A percentile compares a stretch with the other conserved stretches of the same genome.
Evolutionary conservation across 2,329 filamentous ascomycete genomes (phyloP).

Genomic region (Cercospora brassicicola): DNA sequence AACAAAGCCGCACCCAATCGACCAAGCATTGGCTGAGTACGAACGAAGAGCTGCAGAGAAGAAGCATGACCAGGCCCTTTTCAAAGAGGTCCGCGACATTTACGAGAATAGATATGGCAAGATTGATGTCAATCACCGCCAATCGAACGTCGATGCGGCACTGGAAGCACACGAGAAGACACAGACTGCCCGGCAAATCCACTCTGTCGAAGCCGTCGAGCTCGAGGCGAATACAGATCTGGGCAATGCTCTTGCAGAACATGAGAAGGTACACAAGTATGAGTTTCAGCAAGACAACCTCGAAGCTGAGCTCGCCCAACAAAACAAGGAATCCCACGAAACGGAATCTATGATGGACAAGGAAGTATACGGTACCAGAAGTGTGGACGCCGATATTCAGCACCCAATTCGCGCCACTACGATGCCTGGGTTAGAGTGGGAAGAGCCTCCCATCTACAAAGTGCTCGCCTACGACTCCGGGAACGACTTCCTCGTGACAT

Average conservation of each 20-base stretch:
- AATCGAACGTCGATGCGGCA: slow-evolving; percentile 15
- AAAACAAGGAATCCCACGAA: slow-evolving; percentile 27
- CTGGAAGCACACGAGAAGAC: slow-evolving; percentile 8
- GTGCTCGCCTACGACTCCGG: slow-evolving; percentile 65
- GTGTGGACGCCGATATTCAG: slow-evolving; percentile 17
- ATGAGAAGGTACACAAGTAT: slow-evolving; percentile 30
- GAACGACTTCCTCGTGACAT: slow-evolving; percentile 58
- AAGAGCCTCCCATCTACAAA: slow-evolving; percentile 55
- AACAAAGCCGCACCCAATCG: background rate
- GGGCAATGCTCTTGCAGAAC: slow-evolving; percentile 30
- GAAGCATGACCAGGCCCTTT: slow-evolving; percentile 38
- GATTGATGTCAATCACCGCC: slow-evolving; percentile 38
- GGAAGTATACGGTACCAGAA: slow-evolving; percentile 19
- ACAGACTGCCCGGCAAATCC: background rate
- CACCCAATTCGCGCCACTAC: slow-evolving; percentile 2
- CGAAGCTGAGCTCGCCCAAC: slow-evolving; percentile 28
- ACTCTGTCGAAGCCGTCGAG: slow-evolving; percentile 16
- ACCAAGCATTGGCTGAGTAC: slow-evolving; percentile 15
- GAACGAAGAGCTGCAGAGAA: slow-evolving; percentile 30
- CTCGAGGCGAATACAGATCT: slow-evolving; percentile 29
- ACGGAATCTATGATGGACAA: slow-evolving; percentile 22
- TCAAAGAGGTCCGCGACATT: slow-evolving; percentile 43
- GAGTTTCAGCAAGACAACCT: slow-evolving; percentile 26
- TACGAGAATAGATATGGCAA: slow-evolving; percentile 48
- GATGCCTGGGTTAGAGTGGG: slow-evolving; percentile 27